Evolutionary conservation across 352 stramenopile species (phyloP).

Genomic region (Albugo laibachii): DNA sequence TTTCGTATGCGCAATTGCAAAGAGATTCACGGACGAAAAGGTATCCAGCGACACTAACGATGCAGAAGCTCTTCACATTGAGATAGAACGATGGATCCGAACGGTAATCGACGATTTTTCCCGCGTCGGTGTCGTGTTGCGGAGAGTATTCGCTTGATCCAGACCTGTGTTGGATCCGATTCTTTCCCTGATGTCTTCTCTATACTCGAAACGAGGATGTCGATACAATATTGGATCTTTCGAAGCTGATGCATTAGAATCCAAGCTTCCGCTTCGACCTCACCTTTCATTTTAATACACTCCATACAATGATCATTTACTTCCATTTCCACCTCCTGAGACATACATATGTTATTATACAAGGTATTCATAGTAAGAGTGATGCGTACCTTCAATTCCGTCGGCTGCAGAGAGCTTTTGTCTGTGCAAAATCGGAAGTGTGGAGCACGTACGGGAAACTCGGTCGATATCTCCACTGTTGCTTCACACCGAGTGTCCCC

Average conservation of each 20-base stretch:
- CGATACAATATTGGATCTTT: constrained; percentile 44
- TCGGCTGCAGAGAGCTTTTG: constrained; percentile 8
- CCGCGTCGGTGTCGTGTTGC: constrained; percentile 23
- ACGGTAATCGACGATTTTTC: constrained; percentile 43
- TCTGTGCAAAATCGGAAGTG: constrained; percentile 34
- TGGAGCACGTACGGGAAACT: constrained; percentile 40
- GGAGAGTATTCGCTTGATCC: constrained; percentile 3
- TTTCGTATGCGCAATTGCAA: too few species aligned
- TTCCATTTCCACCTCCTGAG: constrained; percentile 45
- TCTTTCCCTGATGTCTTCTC: constrained; percentile 1
- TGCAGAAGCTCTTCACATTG: too few species aligned
- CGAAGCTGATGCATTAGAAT: constrained; percentile 52
- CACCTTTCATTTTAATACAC: constrained; percentile 12
- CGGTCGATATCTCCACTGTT: constrained; percentile 34
- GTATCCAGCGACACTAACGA: too few species aligned
- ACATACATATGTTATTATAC: constrained; percentile 3
- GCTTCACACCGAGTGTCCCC: constrained; percentile 18
- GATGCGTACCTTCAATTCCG: constrained; percentile 5
- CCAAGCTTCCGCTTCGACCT: constrained; percentile 14
- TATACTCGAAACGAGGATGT: constrained; percentile 15
- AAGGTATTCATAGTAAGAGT: constrained; percentile 1
- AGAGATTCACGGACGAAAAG: too few species aligned
- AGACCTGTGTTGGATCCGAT: constrained; percentile 19
- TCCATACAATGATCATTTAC: constrained; percentile 56
- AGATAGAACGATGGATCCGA: constrained; percentile 7